Percentiles rank a stretch among this genome's conserved stretches.
Conservation (phyloP, 495 filamentous ascomycete genomes). For the Penicillium arizonense region DNA sequence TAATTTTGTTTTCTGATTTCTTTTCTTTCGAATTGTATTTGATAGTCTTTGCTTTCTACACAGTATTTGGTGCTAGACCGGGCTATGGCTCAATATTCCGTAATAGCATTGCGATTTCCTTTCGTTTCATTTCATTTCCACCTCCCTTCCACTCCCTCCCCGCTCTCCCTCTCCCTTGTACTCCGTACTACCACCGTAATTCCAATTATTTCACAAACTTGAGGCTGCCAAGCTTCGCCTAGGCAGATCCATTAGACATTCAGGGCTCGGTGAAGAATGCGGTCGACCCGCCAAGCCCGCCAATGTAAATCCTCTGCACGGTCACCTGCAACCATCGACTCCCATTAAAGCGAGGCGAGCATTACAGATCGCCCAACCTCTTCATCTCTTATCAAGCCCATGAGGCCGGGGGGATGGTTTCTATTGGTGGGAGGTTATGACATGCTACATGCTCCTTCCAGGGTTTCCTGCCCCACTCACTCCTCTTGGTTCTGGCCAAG, state of each 20-base stretch:
- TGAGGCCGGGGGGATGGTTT: background rate
- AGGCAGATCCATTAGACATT: background rate
- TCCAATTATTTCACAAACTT: background rate
- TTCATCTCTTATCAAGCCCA: background rate
- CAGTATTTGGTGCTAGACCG: background rate
- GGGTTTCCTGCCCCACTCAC: background rate
- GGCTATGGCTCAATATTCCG: constrained; percentile 10
- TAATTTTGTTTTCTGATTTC: constrained; percentile 23
- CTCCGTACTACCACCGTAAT: background rate
- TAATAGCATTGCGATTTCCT: constrained; percentile 20
- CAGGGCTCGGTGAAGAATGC: constrained; percentile 3
- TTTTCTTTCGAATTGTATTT: constrained; percentile 28
- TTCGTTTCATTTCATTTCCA: constrained; percentile 1
- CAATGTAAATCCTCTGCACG: constrained; percentile 15
- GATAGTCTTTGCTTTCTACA: constrained; percentile 14
- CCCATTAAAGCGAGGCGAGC: constrained; percentile 1
- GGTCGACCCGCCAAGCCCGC: constrained; percentile 17
- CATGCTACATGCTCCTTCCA: background rate
- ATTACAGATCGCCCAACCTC: constrained; percentile 1
- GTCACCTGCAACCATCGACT: constrained; percentile 10
- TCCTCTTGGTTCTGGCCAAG: background rate
- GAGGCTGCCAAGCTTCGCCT: constrained; percentile 11
- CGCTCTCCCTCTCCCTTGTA: too few relatives aligned
- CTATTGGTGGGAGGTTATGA: background rate
- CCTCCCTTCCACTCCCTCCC: background rate